These are phyloP conservation scores for Ustilago vetiveriae DNA, from an alignment of 1,284 basidiomycete genomes.

Conservation along the genomic window DNA sequence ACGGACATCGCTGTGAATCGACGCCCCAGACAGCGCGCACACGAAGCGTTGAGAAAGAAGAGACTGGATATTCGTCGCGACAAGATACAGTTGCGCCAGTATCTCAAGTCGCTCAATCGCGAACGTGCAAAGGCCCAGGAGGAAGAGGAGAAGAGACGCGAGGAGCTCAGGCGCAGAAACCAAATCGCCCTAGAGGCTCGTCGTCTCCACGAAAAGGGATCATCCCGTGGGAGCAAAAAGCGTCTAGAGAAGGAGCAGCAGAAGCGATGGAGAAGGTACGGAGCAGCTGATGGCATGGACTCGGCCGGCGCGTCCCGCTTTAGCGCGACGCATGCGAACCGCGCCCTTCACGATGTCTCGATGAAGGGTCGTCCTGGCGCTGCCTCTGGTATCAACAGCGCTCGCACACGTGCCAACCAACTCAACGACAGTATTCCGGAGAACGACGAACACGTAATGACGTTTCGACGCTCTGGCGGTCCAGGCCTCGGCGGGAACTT, in stretches of 20 bases:
- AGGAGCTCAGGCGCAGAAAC: constrained; percentile 9
- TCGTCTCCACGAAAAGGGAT: constrained; percentile 24
- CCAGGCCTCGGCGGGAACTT: constrained; percentile 19
- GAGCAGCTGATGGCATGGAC: not conserved
- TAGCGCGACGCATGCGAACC: constrained; percentile 6
- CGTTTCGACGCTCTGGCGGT: constrained; percentile 26
- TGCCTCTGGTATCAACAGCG: constrained; percentile 9
- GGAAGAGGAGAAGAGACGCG: constrained; percentile 12
- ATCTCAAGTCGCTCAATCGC: constrained; percentile 19
- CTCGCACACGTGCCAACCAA: constrained; percentile 27
- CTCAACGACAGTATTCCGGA: constrained; percentile 40
- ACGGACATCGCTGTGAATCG: constrained; percentile 30
- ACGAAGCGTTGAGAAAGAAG: constrained; percentile 33
- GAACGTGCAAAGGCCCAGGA: constrained; percentile 4
- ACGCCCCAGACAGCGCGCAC: constrained; percentile 30
- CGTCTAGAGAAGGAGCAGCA: constrained; percentile 15
- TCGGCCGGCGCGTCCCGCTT: constrained; percentile 17
- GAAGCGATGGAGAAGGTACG: constrained; percentile 16
- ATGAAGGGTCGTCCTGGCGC: constrained; percentile 25
- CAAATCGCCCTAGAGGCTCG: constrained; percentile 14
- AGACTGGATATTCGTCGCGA: constrained; percentile 31
- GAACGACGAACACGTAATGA: constrained; percentile 18
- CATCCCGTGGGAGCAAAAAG: constrained; percentile 18
- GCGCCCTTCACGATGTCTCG: constrained; percentile 25
- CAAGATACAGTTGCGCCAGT: constrained; percentile 19